Evolutionary conservation across 257 asterid species (phyloP), one percentile per base, ranked within the genome.

Genomic region (Primulina eburnea): DNA sequence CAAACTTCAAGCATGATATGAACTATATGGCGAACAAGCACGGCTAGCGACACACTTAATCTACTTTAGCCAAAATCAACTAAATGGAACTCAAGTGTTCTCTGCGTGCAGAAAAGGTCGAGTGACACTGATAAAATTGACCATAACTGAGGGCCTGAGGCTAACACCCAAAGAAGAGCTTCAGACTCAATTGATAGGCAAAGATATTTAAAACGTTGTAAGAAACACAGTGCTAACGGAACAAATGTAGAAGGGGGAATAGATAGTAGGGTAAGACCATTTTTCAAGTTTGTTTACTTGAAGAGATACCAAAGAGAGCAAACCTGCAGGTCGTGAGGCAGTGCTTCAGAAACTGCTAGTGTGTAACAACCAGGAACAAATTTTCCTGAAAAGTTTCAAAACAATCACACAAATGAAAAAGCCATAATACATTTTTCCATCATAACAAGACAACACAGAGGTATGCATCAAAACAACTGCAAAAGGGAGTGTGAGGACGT

Each of bases 361-460:
- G 99, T 85, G 79, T 93, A 93, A 71, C 96, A 89, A 64, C 99
- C 99, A 58, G 97, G 96, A 72, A 80, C 96, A 75, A 84, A 87
- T 69, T 82, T 87, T 33, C 92, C 97, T 93, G 90, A 52, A 76
- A 73, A 71, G 63, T 43, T 62, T 43, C 29, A 75, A 56, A 68
- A 67, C 24, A 67, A 69, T 47, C 34, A 78, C 60, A 33, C 65
- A 65, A 50, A 4, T 66, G 60, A 67, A 37, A 69, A 6, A 4
- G 69, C 28, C 50, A 66, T 17, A 11, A 28, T 67, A 18, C 50
- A 37, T 63, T 18, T 37, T 47, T 47, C 62, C 5, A 55, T 33
- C 40, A 47, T 50, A 26, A 63, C 17, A 29, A 47, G 53, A 37
- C 21, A 64, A 64, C 8, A 38, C 20, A 53, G 52, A 58, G 53